Evolutionary conservation across 2,329 filamentous ascomycete genomes (phyloP), one percentile per base, ranked within the genome.

Genomic region (Pyrenophora teres): DNA sequence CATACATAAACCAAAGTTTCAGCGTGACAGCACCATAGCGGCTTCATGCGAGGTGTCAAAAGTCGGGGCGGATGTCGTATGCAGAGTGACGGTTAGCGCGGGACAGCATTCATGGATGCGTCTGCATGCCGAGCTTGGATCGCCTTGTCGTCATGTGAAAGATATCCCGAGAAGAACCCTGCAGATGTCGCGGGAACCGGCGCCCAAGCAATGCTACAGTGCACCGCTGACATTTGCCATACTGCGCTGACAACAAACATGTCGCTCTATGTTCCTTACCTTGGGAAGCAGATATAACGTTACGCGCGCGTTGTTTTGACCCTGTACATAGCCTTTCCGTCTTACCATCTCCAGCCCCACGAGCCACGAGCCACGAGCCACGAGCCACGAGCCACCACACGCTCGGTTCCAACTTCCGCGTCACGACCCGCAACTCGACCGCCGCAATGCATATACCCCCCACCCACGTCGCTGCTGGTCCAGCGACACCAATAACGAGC

Each of bases 401-500:
- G 36, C 33, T 47, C 44, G 44, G 44, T 35, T 40, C 19, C 3
- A 21, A 21, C 19, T 21, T 21, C 37, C 36, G 35, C 25, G 43
- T 41, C 7, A 40, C 53, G 32, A 38, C 23, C 32, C 16, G 50
- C 47, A 16, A 38, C 38, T 21, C 18, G 6, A 35, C 50, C 27
- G 30, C 49, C 42, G 52, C 54, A 44, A 71, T 72, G 69, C 64
- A 62, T 53, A 50, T 65, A 32, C 60, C 59, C 31, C 57, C 57
- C 45, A 50, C 56, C 50, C 43, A 60, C 56, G 59, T 57, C 46
- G 58, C 66, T 62, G 66, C 63, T 40, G 64, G 60, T 52, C 42
- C 59, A 54, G 50, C 62, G 44, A 54, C 60, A 30, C 36, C 54
- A 40, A 23, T 46, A 21, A 30, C 52, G 9, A 54, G 52, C 72